Evolutionary conservation across 2,329 filamentous ascomycete species (phyloP).

Genomic region (Penicillium sp.): DNA sequence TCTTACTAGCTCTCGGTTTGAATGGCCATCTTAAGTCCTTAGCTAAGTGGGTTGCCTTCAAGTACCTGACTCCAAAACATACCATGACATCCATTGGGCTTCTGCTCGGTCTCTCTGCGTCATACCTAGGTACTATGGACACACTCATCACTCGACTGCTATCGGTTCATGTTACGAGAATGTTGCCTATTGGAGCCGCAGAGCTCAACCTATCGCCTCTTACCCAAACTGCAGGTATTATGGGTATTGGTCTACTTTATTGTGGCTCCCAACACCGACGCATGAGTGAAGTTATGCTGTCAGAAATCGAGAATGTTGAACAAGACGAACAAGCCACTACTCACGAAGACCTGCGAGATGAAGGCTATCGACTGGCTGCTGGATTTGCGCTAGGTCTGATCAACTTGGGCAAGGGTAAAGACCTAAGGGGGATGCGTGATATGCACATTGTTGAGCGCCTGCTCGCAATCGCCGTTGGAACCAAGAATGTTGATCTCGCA

Average conservation of each 20-base stretch:
- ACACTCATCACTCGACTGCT: conserved; percentile 88
- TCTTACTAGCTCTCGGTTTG: conserved; percentile 83
- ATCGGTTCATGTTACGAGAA: conserved; percentile 92
- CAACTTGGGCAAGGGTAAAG: conserved; percentile 86
- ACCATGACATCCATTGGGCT: conserved; percentile 98
- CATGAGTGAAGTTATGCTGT: conserved; percentile 99
- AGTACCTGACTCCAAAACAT: conserved; percentile 98
- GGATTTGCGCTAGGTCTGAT: conserved; percentile 93
- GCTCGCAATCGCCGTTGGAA: conserved; percentile 79
- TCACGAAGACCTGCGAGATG: conserved; percentile 80
- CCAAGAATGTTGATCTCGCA: conserved; percentile 87
- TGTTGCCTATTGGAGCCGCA: conserved; percentile 88
- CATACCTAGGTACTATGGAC: conserved; percentile 96
- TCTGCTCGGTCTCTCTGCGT: conserved; percentile 87
- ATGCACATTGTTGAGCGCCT: conserved; percentile 91
- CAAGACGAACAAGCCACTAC: conserved; percentile 67
- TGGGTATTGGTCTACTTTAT: conserved; percentile 94
- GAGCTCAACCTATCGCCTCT: conserved; percentile 91
- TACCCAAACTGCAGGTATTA: conserved; percentile 92
- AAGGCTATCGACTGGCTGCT: conserved; percentile 93
- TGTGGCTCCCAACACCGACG: conserved; percentile 93
- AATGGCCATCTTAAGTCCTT: conserved; percentile 93
- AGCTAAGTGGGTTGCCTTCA: conserved; percentile 98
- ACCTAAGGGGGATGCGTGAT: conserved; percentile 85
- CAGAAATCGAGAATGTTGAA: conserved; percentile 88